These are phyloP conservation scores for Phytopythium litorale DNA, from an alignment of 352 stramenopile species.

Conservation along the genomic window DNA sequence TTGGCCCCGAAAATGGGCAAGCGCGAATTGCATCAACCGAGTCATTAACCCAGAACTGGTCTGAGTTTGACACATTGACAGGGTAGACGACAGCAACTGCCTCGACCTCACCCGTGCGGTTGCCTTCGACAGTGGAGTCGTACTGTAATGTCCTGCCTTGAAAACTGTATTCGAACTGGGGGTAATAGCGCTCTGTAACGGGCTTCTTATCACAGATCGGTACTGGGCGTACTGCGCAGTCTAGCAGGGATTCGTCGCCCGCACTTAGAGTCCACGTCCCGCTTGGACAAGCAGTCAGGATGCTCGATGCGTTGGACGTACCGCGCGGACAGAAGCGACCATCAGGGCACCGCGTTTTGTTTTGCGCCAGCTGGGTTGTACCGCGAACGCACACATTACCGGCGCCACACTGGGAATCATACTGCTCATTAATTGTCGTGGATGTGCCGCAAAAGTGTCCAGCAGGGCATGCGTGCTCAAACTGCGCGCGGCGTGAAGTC, in stretches of 20 bases:
- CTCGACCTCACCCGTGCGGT: conserved; percentile 81
- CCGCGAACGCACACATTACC: conserved; percentile 91
- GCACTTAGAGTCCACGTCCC: conserved; percentile 78
- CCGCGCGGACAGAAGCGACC: conserved; percentile 92
- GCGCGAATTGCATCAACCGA: conserved; percentile 91
- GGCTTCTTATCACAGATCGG: conserved; percentile 93
- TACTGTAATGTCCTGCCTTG: conserved; percentile 48
- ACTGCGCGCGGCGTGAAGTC: conserved; percentile 90
- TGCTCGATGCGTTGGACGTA: conserved; percentile 77
- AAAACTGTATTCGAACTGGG: conserved; percentile 66
- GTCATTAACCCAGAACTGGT: conserved; percentile 91
- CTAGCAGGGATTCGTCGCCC: conserved; percentile 76
- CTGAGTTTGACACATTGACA: conserved; percentile 88
- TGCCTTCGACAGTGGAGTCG: conserved; percentile 70
- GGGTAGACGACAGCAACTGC: conserved; percentile 90
- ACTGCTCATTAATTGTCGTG: conserved; percentile 86
- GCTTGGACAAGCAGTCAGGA: conserved; percentile 89
- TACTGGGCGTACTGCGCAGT: conserved; percentile 88
- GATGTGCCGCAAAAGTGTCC: conserved; percentile 89
- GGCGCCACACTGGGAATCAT: conserved; percentile 71
- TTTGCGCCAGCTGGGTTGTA: conserved; percentile 83
- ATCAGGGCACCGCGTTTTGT: conserved; percentile 91
- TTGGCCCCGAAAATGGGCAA: conserved; percentile 57
- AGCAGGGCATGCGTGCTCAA: conserved; percentile 90
- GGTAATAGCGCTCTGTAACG: conserved; percentile 70